These are phyloP conservation scores for Juglanconis sp. DNA, from an alignment of 2,329 filamentous ascomycete genomes.

Conservation along the genomic window DNA sequence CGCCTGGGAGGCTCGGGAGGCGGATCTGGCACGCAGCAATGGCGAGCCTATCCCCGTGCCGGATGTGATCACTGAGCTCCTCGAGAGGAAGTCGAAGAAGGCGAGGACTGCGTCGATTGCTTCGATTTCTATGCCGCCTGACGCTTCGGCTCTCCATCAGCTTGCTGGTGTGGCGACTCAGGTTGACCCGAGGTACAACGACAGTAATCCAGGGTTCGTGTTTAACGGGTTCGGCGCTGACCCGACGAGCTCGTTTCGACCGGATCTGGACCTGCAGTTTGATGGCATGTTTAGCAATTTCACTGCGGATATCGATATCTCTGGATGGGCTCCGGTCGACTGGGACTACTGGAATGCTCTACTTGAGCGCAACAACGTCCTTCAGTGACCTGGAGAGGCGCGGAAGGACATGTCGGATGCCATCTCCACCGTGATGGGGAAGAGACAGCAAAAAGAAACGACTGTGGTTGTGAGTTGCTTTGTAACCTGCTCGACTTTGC, in stretches of 20 bases:
- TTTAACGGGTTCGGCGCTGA: not conserved
- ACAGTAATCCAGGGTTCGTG: not conserved
- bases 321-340: constrained; percentile 14
- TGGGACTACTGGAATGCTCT: constrained; percentile 18
- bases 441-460: not conserved
- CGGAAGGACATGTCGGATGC: not conserved
- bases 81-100: constrained; percentile 13
- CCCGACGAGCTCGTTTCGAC: not conserved
- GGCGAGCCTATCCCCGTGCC: constrained; percentile 5
- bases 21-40: constrained; percentile 8
- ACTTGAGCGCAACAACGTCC: constrained; percentile 16
- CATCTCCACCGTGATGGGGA: not conserved
- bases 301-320: constrained; percentile 12
- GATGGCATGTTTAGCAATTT: constrained; percentile 16
- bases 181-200: constrained; percentile 13
- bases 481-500: not conserved
- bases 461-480: not conserved
- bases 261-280: constrained; percentile 11
- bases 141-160: constrained; percentile 14
- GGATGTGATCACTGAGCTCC: constrained; percentile 10
- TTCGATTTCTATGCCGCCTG: constrained; percentile 2
- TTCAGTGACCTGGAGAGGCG: constrained; percentile 1
- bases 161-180: constrained; percentile 16
- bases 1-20: constrained; percentile 23
- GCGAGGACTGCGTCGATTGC: not conserved